Base-by-base conservation (phyloP, 176 grass and related monocot genomes). In the Lolium multiflorum region DNA sequence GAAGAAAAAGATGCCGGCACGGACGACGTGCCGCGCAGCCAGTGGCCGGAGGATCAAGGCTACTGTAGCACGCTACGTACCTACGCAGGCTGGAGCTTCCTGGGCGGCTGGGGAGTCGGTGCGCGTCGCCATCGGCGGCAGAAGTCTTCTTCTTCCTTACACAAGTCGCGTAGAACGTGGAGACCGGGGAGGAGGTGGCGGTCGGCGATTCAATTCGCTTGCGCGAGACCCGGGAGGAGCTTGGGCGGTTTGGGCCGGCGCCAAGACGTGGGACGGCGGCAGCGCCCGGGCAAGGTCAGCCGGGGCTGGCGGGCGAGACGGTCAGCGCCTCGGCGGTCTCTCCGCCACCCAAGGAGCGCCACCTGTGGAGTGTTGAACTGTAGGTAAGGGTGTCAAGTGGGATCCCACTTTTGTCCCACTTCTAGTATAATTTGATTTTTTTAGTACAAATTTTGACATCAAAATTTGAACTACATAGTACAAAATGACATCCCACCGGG, bases 61-160 rank as follows among this genome's bases (percentile, higher is more conserved):
- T 14, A 5, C 82, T 2, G 31, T 35, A 35, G 31, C 31, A 70
- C 67, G 38, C 66, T 11, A 67, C 14, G 2, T 5, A 35, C 31
- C 31, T 35, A 35, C 31, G 31, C 31, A 43, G 41, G 3, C 26
- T 76, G 82, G 82, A 76, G 25, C 65, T 1, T 85, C 71, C 61
- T 51, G 41, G 62, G 54, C 63, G 73, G 88, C 44, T 20, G 15
- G 21, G 26, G 55, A 1, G 81, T 47, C 35, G 79, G 76, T 7
- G 12, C 7, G 41, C 76, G 82, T 54, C 88, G 88, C 49, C 54
- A 55, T 86, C 83, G 67, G 47, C 82, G 9, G 20, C 28, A 20
- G 43, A 54, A 71, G 75, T 10, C 16, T 78, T 71, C 16, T 78
- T 71, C 70, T 0, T 62, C 70, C 0, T 37, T 9, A 0, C 7